phyloP scores from a whole-genome alignment of 2,329 filamentous ascomycete species.

The Botrytis fabae region DNA sequence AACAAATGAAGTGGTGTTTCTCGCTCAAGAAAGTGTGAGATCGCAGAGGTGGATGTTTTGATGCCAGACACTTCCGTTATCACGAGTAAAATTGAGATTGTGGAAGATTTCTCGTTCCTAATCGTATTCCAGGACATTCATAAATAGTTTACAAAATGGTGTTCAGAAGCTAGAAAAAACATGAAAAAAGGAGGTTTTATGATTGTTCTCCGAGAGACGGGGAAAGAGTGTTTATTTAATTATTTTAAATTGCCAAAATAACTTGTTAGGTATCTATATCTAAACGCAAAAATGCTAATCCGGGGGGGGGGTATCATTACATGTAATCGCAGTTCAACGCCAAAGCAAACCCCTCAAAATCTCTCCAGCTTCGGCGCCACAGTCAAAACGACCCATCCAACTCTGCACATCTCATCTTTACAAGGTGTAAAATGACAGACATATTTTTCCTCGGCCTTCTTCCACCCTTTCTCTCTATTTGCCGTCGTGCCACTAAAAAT shows the following conservation, averaged over 20 bases:
- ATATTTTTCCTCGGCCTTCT: conserved; percentile 36
- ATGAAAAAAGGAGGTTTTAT: background rate
- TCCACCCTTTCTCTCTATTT: conserved; percentile 19
- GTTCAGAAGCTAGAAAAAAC: background rate
- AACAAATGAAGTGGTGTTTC: background rate
- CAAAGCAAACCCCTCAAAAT: background rate
- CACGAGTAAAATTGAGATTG: background rate
- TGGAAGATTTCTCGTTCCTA: background rate
- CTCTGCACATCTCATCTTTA: conserved; percentile 43
- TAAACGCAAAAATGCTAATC: background rate
- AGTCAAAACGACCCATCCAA: conserved; percentile 42
- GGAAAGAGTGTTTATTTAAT: background rate
- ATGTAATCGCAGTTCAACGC: background rate
- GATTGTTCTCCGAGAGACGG: background rate
- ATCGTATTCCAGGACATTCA: background rate
- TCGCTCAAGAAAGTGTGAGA: background rate
- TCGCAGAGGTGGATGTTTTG: background rate
- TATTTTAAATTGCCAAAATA: background rate
- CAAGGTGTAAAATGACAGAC: conserved; percentile 47
- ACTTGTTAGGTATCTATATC: background rate
- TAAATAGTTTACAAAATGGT: background rate
- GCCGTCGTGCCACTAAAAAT: conserved; percentile 24
- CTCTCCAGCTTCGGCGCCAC: conserved; percentile 34
- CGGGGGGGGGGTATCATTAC: background rate
- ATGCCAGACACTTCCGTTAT: background rate